Percentiles rank a stretch among this genome's conserved stretches.
Evolutionary conservation across 306 rosid species (phyloP).

Genomic region (Biancaea sappan): DNA sequence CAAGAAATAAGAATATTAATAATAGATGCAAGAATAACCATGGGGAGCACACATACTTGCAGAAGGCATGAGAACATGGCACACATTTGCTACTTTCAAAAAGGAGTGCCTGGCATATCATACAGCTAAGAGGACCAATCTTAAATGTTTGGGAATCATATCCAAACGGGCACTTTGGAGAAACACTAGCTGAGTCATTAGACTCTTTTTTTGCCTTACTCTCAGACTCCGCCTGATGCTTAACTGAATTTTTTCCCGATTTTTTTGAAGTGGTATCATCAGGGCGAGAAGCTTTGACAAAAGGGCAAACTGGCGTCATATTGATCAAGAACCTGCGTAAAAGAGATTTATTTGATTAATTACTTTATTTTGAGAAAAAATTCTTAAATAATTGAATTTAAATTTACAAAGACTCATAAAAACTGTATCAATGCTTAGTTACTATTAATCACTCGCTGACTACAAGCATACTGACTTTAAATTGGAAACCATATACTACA

Average conservation of each 20-base stretch:
- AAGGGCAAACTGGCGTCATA: slow-evolving; percentile 91
- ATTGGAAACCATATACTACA: not conserved
- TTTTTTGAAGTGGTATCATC: slow-evolving; percentile 60
- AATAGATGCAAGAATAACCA: slow-evolving; percentile 21
- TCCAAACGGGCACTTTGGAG: slow-evolving; percentile 85
- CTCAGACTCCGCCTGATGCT: slow-evolving; percentile 49
- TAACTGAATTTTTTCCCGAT: slow-evolving; percentile 40
- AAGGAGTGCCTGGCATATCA: slow-evolving; percentile 64
- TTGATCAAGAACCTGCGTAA: slow-evolving; percentile 44
- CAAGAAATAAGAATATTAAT: slow-evolving; percentile 13
- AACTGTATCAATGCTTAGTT: not conserved
- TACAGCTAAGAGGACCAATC: slow-evolving; percentile 95
- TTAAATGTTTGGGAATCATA: slow-evolving; percentile 81
- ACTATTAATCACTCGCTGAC: not conserved
- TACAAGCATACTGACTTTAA: slow-evolving; percentile 11
- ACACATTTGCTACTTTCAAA: slow-evolving; percentile 69
- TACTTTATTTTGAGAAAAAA: not conserved
- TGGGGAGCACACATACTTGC: slow-evolving; percentile 59
- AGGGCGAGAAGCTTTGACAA: slow-evolving; percentile 84
- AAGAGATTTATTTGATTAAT: slow-evolving; percentile 5
- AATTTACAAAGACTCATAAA: not conserved
- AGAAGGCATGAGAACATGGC: slow-evolving; percentile 77
- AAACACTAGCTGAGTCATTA: slow-evolving; percentile 32
- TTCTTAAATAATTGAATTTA: not conserved
- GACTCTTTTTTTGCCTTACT: slow-evolving; percentile 49